phyloP scores from a whole-genome alignment of 495 filamentous ascomycete species.

The Neurospora pannonica region DNA sequence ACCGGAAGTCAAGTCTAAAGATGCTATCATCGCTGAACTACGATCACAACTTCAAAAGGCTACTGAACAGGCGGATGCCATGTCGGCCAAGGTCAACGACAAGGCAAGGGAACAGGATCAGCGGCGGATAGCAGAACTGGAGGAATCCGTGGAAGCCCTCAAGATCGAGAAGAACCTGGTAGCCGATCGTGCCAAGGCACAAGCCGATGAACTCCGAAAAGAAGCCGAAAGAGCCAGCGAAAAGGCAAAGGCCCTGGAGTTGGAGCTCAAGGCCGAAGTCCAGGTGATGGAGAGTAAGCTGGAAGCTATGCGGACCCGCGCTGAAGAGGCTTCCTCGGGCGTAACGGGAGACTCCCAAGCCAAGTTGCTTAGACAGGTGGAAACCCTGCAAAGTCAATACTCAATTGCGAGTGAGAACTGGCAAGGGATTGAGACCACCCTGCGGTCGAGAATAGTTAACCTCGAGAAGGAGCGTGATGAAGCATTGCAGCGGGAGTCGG shows the following conservation, averaged over 20 bases:
- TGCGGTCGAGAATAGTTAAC: constrained; percentile 60
- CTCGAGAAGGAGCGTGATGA: constrained; percentile 91
- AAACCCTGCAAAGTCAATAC: constrained; percentile 94
- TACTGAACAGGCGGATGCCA: constrained; percentile 53
- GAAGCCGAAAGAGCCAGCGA: constrained; percentile 69
- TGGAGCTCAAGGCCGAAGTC: constrained; percentile 77
- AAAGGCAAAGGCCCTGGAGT: constrained; percentile 56
- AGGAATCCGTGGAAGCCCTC: constrained; percentile 59
- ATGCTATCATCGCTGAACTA: constrained; percentile 56
- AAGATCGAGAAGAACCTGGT: constrained; percentile 69
- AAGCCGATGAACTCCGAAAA: constrained; percentile 59
- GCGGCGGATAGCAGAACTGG: constrained; percentile 54
- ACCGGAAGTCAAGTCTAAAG: constrained; percentile 57
- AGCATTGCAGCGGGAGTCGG: constrained; percentile 67
- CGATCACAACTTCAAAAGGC: constrained; percentile 62
- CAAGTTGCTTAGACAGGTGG: constrained; percentile 85
- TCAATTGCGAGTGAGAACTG: constrained; percentile 92
- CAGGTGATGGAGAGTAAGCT: constrained; percentile 79
- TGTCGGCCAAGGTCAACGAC: constrained; percentile 57
- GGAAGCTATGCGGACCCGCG: constrained; percentile 73
- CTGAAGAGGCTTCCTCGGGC: constrained; percentile 85
- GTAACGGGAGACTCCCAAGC: constrained; percentile 74
- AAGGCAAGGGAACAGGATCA: constrained; percentile 59
- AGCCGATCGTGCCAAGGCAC: constrained; percentile 58
- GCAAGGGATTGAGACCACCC: constrained; percentile 84